Base-by-base conservation (phyloP, 1,139 yeast genomes). In the Diutina scorzettiae region DNA sequence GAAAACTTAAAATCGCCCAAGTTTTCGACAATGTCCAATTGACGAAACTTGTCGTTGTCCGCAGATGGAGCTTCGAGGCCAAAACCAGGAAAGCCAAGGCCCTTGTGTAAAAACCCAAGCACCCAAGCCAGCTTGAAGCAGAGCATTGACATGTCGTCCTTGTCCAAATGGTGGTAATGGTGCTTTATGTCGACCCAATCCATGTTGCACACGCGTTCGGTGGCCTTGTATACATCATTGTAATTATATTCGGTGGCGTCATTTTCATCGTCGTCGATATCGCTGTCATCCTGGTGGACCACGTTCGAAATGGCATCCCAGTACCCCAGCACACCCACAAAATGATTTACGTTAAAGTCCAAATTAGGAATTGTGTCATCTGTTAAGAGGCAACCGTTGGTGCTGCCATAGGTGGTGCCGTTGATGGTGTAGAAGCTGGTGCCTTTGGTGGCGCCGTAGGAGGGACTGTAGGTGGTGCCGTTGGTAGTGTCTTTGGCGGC, bases 301-400 rank as follows among this genome's bases (percentile, higher is more conserved):
- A 78, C 63, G 29, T 66, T 68, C 20, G 71, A 70, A 8, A 81
- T 65, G 3, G 86, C 76, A 54, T 82, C 83, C 84, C 87, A 83
- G 58, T 81, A 83, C 37, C 87, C 94, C 51, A 87, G 79, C 2
- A 85, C 86, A 0, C 93, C 94, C 25, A 81, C 70, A 48, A 83
- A 83, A 48, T 76, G 79, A 49, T 78, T 76, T 33, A 76, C 62
- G 43, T 72, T 78, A 50, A 82, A 78, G 50, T 80, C 85, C 58
- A 84, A 77, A 1, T 76, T 70, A 0, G 94, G 94, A 17, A 75
- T 66, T 36, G 65, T 54, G 46, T 76, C 79, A 43, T 63, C 64
- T 2, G 37, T n/a, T 36, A 75, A 54, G n/a, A 76, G 56, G 53
- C 82, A 77, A 1, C 37, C 37, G 4, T 24, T 18, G 12, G 27